phyloP scores from a whole-genome alignment of 306 rosid species.

The Hylodesmum podocarpum region DNA sequence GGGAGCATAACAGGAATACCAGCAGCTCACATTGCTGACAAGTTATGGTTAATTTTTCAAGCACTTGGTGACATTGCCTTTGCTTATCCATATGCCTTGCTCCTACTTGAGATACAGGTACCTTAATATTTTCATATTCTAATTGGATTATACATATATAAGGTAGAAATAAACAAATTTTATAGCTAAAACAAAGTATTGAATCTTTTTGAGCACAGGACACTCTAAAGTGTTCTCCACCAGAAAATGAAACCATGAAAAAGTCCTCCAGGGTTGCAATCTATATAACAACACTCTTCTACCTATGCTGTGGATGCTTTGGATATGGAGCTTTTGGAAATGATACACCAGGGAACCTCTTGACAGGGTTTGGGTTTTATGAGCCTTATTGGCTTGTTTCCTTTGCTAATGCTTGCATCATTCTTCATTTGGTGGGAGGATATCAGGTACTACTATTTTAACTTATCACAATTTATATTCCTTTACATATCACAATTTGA shows the following conservation, averaged over 20 bases:
- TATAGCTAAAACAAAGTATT: slow-evolving; percentile 7
- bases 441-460: slow-evolving; percentile 63
- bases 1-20: slow-evolving; percentile 69
- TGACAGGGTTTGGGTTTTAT: slow-evolving; percentile 69
- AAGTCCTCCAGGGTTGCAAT: slow-evolving; percentile 56
- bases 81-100: slow-evolving; percentile 74
- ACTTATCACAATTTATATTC: not conserved
- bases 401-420: slow-evolving; percentile 66
- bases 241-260: slow-evolving; percentile 73
- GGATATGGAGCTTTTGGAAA: slow-evolving; percentile 84
- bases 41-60: slow-evolving; percentile 64
- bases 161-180: not conserved
- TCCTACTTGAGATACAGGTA: slow-evolving; percentile 87
- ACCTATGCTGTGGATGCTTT: slow-evolving; percentile 74
- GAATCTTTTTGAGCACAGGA: slow-evolving; percentile 48
- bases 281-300: slow-evolving; percentile 65
- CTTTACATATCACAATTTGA: too few species aligned
- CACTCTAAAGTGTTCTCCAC: slow-evolving; percentile 65
- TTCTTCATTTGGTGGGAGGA: slow-evolving; percentile 73
- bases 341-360: slow-evolving; percentile 73
- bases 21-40: slow-evolving; percentile 41
- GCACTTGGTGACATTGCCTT: slow-evolving; percentile 86
- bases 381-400: slow-evolving; percentile 77
- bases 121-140: not conserved
- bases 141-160: not conserved